These are phyloP conservation scores for Penicillium bialowiezense DNA, from an alignment of 495 filamentous ascomycete genomes.

Conservation along the genomic window DNA sequence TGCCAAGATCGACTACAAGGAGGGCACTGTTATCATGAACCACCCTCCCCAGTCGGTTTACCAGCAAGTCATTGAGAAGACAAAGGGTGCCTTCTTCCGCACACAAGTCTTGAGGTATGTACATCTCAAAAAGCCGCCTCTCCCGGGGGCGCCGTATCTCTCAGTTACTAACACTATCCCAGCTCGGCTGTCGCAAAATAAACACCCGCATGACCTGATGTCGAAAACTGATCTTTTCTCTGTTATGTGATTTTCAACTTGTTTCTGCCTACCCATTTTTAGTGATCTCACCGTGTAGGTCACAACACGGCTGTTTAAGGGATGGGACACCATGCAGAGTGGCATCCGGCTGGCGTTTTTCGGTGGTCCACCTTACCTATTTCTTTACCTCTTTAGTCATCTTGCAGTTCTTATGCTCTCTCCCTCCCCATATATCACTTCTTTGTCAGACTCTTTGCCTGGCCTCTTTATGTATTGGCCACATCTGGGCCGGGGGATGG, in stretches of 20 bases:
- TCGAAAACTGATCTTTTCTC: conserved; percentile 33
- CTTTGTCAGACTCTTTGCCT: conserved; percentile 13
- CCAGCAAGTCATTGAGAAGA: conserved; percentile 97
- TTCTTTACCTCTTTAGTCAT: conserved; percentile 29
- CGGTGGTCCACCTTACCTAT: conserved; percentile 44
- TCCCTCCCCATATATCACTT: conserved; percentile 21
- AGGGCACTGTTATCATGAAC: conserved; percentile 98
- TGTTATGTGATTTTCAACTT: conserved; percentile 36
- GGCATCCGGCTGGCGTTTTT: conserved; percentile 51
- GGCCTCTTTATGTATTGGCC: conserved; percentile 11
- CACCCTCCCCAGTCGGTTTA: conserved; percentile 97
- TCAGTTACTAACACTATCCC: conserved; percentile 6
- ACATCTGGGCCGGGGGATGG: conserved; percentile 17
- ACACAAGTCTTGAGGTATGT: conserved; percentile 67
- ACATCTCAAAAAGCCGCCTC: too few relatives aligned
- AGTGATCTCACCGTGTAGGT: conserved; percentile 37
- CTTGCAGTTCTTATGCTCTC: conserved; percentile 23
- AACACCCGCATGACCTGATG: conserved; percentile 30
- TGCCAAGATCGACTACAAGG: conserved; percentile 98
- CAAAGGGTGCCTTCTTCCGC: conserved; percentile 91
- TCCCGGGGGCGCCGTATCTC: too few relatives aligned
- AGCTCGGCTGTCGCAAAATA: conserved; percentile 51
- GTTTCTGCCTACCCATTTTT: conserved; percentile 41
- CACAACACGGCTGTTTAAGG: conserved; percentile 35
- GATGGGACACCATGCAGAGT: conserved; percentile 43